Percentiles rank a stretch among this genome's conserved stretches.
Conservation (phyloP, 345 rosid genomes). For the Salix viminalis region DNA sequence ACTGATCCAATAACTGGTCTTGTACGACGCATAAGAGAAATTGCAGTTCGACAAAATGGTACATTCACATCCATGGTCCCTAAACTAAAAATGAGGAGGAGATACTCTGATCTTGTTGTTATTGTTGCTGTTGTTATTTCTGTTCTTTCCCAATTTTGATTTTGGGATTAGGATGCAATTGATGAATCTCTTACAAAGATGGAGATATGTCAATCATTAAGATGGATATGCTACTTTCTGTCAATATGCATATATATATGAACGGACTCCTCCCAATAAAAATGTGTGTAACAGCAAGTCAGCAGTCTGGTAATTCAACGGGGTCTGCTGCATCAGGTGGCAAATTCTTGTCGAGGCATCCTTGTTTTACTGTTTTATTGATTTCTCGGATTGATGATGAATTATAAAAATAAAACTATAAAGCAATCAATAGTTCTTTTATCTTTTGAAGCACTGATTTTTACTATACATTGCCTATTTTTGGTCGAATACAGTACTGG, state of each 20-base stretch:
- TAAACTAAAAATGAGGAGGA: too few species aligned
- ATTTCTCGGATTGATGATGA: neutral
- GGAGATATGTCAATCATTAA: neutral
- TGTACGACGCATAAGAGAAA: slow-evolving; percentile 72
- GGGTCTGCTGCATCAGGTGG: neutral
- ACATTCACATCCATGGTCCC: slow-evolving; percentile 1
- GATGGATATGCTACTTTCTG: neutral
- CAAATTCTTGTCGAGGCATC: neutral
- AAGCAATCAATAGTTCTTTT: too few species aligned
- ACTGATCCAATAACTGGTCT: slow-evolving; percentile 69
- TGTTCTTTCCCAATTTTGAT: neutral
- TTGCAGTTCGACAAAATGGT: slow-evolving; percentile 80
- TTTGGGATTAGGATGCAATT: neutral
- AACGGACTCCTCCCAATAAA: too few species aligned
- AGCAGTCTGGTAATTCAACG: neutral
- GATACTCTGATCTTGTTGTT: neutral
- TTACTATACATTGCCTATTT: too few species aligned
- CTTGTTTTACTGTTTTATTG: neutral
- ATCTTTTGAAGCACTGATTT: too few species aligned
- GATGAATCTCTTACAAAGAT: neutral
- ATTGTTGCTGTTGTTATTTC: neutral
- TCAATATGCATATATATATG: too few species aligned
- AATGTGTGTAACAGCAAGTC: neutral
- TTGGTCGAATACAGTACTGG: too few species aligned
- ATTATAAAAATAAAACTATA: neutral